phyloP scores from a whole-genome alignment of 192 early-diverging fungal genomes.

The Cetraspora pellucida region DNA sequence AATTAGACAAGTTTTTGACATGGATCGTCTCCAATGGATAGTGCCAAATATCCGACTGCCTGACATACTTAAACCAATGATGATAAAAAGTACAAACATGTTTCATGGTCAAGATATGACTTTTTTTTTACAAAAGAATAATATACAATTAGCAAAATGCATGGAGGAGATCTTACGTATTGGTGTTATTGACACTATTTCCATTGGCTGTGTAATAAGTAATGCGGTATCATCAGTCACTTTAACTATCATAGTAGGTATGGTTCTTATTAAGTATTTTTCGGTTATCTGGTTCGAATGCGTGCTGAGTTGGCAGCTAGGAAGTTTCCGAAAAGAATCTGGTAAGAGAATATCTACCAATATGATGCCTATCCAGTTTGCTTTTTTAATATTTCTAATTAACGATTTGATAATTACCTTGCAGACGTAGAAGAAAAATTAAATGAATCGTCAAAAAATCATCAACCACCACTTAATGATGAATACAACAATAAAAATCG shows the following conservation, averaged over 20 bases:
- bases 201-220: slow-evolving; percentile 80
- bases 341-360: slow-evolving; percentile 70
- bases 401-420: too few species aligned
- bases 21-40: slow-evolving; percentile 64
- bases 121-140: slow-evolving; percentile 41
- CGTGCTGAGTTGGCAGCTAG: slow-evolving; percentile 76
- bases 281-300: slow-evolving; percentile 80
- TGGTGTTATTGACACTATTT: slow-evolving; percentile 73
- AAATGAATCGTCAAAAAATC: too few species aligned
- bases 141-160: slow-evolving; percentile 60
- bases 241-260: slow-evolving; percentile 66
- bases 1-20: slow-evolving; percentile 65
- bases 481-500: slow-evolving; percentile 35
- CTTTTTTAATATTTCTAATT: too few species aligned
- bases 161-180: slow-evolving; percentile 72
- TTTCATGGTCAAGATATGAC: slow-evolving; percentile 49
- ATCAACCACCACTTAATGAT: slow-evolving; percentile 38
- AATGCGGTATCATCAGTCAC: slow-evolving; percentile 79
- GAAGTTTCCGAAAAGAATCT: slow-evolving; percentile 65
- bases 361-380: too few species aligned
- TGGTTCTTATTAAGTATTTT: slow-evolving; percentile 69
- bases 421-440: too few species aligned
- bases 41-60: slow-evolving; percentile 43
- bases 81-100: slow-evolving; percentile 25
- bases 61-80: slow-evolving; percentile 36